Conservation (phyloP, 1,139 yeast species). For the Torulaspora pretoriensis region DNA sequence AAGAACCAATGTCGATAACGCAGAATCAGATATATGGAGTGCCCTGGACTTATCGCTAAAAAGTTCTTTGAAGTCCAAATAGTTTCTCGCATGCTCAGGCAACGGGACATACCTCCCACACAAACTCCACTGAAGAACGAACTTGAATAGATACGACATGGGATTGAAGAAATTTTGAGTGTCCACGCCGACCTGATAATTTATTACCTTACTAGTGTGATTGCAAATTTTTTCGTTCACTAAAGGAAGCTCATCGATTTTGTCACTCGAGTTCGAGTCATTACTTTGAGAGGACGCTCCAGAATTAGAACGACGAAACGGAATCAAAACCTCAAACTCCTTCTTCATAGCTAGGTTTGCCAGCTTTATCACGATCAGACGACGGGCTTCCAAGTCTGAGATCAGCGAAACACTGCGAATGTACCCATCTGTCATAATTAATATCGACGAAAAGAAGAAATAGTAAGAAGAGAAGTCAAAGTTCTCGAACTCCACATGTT, state of each 20-base stretch:
- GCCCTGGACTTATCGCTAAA: constrained; percentile 22
- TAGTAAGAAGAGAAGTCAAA: constrained; percentile 81
- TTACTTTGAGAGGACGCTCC: constrained; percentile 3
- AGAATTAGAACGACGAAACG: constrained; percentile 19
- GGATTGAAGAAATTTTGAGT: constrained; percentile 34
- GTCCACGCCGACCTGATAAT: constrained; percentile 34
- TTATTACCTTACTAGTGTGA: constrained; percentile 23
- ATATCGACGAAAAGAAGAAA: constrained; percentile 62
- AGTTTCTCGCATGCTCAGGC: constrained; percentile 16
- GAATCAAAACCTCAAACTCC: constrained; percentile 23
- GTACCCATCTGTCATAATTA: constrained; percentile 52
- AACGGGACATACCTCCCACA: constrained; percentile 33
- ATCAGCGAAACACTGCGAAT: constrained; percentile 35
- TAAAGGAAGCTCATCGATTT: constrained; percentile 9
- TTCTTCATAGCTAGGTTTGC: constrained; percentile 19
- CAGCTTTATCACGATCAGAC: constrained; percentile 18
- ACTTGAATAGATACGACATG: constrained; percentile 33
- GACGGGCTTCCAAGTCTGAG: constrained; percentile 23
- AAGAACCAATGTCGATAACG: constrained; percentile 70
- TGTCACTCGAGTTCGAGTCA: not conserved
- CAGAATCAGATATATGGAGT: constrained; percentile 50
- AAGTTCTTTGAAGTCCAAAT: constrained; percentile 17
- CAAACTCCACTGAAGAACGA: constrained; percentile 34
- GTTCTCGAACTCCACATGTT: constrained; percentile 87
- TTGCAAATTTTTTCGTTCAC: constrained; percentile 28